These are phyloP conservation scores for Capsicum pubescens DNA, from an alignment of 257 asterid species.

Conservation along the genomic window DNA sequence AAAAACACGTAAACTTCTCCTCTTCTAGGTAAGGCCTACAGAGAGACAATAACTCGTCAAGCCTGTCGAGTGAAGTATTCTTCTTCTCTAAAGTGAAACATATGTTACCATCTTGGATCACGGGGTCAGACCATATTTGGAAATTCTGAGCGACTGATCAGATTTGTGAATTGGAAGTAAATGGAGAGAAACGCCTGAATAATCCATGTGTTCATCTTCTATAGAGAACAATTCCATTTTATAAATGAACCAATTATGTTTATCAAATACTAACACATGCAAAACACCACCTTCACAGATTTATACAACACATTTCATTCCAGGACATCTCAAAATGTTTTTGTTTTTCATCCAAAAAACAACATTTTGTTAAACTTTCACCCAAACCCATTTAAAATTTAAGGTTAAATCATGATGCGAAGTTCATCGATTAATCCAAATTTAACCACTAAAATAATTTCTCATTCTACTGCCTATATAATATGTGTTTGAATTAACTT, in stretches of 20 bases:
- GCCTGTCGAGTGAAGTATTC: neutral
- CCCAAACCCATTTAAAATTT: neutral
- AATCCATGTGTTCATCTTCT: neutral
- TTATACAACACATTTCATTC: neutral
- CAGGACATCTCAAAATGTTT: neutral
- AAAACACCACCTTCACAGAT: constrained; percentile 18
- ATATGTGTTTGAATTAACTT: neutral
- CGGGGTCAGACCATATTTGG: neutral
- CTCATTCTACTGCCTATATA: constrained; percentile 9
- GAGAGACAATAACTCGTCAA: constrained; percentile 6
- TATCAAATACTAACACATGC: neutral
- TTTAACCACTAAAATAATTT: neutral
- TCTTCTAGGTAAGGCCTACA: neutral
- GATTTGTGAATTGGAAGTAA: constrained; percentile 6
- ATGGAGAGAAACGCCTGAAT: neutral
- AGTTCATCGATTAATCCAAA: neutral
- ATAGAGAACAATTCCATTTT: neutral
- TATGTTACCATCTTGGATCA: constrained; percentile 8
- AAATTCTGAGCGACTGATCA: constrained; percentile 19
- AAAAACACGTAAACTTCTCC: neutral
- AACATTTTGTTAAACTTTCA: neutral
- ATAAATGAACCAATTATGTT: neutral
- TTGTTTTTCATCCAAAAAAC: constrained; percentile 17
- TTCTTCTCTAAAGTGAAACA: constrained; percentile 22
- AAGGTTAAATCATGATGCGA: constrained; percentile 2